These are phyloP conservation scores for Colletotrichum noveboracense DNA, from an alignment of 2,329 filamentous ascomycete species.

Conservation along the genomic window DNA sequence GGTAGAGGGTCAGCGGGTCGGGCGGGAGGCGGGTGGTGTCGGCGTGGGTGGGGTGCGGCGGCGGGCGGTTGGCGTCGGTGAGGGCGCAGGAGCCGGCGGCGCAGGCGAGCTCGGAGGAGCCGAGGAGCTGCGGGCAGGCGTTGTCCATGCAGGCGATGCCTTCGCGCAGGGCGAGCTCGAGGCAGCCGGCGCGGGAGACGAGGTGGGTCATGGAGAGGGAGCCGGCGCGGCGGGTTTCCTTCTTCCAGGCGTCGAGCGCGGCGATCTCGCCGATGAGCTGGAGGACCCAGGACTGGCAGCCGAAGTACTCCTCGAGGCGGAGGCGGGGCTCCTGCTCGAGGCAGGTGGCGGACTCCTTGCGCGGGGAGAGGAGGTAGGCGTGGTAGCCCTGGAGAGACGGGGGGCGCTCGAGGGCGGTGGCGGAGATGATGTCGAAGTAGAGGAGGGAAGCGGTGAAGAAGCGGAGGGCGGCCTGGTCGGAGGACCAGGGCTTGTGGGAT, in stretches of 20 bases:
- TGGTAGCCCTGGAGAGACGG: conserved; percentile 50
- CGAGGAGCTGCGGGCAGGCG: conserved; percentile 21
- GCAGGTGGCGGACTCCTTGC: conserved; percentile 16
- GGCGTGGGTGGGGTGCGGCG: conserved; percentile 26
- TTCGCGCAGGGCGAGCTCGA: conserved; percentile 19
- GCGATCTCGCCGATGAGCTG: conserved; percentile 59
- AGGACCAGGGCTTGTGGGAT: conserved; percentile 43
- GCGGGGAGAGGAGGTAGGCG: conserved; percentile 39
- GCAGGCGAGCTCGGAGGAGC: neutral
- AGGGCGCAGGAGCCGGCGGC: neutral
- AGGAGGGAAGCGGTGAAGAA: conserved; percentile 54
- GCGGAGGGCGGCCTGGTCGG: conserved; percentile 50
- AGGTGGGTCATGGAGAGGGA: conserved; percentile 52
- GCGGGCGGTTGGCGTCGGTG: conserved; percentile 16
- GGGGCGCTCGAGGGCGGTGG: conserved; percentile 46
- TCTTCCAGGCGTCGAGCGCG: conserved; percentile 61
- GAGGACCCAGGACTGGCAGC: conserved; percentile 58
- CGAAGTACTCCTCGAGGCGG: conserved; percentile 43
- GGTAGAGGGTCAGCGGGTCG: conserved; percentile 16
- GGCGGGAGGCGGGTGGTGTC: conserved; percentile 10
- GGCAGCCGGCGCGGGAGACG: conserved; percentile 30
- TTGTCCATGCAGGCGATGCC: conserved; percentile 25
- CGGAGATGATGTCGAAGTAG: conserved; percentile 55
- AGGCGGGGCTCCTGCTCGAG: conserved; percentile 27
- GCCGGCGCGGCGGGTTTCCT: conserved; percentile 45